phyloP scores from a whole-genome alignment of 2,329 filamentous ascomycete species.

The Biscogniauxia sp. region DNA sequence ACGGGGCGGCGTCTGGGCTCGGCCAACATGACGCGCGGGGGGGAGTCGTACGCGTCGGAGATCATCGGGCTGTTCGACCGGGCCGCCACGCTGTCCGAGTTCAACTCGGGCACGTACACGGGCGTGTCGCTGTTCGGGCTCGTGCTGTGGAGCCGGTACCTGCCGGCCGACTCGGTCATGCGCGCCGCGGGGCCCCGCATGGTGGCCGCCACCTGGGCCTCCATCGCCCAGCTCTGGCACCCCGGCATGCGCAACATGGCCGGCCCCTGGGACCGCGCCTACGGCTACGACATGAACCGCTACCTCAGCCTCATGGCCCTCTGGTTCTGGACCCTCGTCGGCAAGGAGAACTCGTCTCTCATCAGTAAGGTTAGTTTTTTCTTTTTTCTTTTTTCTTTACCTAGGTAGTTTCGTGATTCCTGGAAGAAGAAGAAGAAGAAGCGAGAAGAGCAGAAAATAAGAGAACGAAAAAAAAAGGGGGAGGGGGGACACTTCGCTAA shows the following conservation, averaged over 20 bases:
- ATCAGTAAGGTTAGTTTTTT: constrained; percentile 29
- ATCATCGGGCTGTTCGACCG: constrained; percentile 56
- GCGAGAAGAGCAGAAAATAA: too few species aligned
- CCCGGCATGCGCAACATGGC: constrained; percentile 59
- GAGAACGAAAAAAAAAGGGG: too few species aligned
- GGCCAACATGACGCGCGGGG: constrained; percentile 56
- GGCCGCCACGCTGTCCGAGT: constrained; percentile 58
- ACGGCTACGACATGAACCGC: constrained; percentile 63
- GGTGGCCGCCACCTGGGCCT: constrained; percentile 52
- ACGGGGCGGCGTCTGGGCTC: constrained; percentile 52
- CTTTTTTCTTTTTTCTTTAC: constrained; percentile 4
- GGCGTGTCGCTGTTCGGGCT: constrained; percentile 60
- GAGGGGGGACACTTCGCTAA: too few species aligned
- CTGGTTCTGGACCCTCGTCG: constrained; percentile 58
- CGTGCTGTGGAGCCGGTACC: constrained; percentile 58
- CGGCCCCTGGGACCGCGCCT: constrained; percentile 63
- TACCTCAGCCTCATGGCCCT: constrained; percentile 58
- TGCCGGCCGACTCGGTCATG: constrained; percentile 53
- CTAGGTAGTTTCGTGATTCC: too few species aligned
- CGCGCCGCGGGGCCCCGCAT: constrained; percentile 48
- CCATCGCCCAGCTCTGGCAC: constrained; percentile 53
- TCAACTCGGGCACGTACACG: constrained; percentile 62
- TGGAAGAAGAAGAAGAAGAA: too few species aligned
- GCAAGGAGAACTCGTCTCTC: constrained; percentile 42
- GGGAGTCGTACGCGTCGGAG: constrained; percentile 54